A percentile compares a stretch with the other conserved stretches of the same genome.
These are phyloP conservation scores for Pulveroboletus sp. DNA, from an alignment of 768 basidiomycete genomes.

Conservation along the genomic window DNA sequence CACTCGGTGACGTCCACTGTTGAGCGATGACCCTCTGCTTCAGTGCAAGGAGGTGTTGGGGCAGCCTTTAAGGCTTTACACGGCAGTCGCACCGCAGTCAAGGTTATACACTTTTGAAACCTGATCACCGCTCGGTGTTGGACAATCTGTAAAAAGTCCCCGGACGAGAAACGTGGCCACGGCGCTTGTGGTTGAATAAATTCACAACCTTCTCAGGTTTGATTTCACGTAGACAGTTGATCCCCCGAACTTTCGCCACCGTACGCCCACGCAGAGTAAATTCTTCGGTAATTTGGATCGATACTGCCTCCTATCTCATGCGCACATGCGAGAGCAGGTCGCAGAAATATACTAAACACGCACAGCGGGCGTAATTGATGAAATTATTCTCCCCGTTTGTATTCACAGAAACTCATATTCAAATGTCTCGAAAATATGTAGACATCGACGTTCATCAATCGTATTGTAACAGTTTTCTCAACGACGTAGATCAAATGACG, in stretches of 20 bases:
- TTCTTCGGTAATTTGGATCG: constrained; percentile 15
- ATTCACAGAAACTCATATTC: not conserved
- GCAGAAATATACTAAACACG: not conserved
- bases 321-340: not conserved
- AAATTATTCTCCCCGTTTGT: not conserved
- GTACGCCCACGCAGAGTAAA: constrained; percentile 1
- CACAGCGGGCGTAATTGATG: not conserved
- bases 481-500: too few relatives aligned
- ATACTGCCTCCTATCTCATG: too few relatives aligned
- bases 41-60: constrained; percentile 1
- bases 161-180: constrained; percentile 17
- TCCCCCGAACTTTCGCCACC: constrained; percentile 11
- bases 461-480: not conserved
- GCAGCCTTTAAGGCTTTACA: constrained; percentile 7
- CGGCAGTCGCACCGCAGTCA: constrained; percentile 14
- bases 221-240: not conserved
- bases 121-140: constrained; percentile 5
- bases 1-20: not conserved
- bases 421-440: not conserved
- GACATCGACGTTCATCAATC: not conserved
- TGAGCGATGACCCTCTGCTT: not conserved
- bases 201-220: not conserved
- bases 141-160: constrained; percentile 13
- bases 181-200: constrained; percentile 1
- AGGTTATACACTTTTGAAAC: constrained; percentile 13